Evolutionary conservation across 495 filamentous ascomycete genomes (phyloP), one percentile per base, ranked within the genome.

Genomic region (Penicillium fimorum): DNA sequence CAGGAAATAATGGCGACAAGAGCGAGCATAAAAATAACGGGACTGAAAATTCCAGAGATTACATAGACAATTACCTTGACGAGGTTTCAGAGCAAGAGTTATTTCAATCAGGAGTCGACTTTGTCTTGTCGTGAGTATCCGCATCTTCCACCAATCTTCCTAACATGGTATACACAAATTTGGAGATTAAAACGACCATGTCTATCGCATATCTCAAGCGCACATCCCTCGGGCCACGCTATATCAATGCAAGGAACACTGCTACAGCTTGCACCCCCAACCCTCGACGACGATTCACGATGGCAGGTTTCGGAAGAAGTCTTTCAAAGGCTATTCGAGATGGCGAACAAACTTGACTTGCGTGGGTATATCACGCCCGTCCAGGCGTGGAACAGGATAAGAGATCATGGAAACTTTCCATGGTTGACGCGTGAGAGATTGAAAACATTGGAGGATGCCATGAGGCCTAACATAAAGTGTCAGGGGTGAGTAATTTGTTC

Each of bases 351-450:
- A 9, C 50, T 64, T 15, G 58, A 45, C 1, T 24, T 62, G 15
- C 42, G 62, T 20, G 62, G 62, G 4, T 55, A 57, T 5, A 59
- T 64, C 15, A 64, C 59, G 0, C 62, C 62, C 5, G 59, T 64
- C 10, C 62, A 64, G 29, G 57, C 55, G 17, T 64, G 62, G 62
- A 62, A 62, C 49, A 37, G 55, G 4, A 58, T 64, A 5, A 53
- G 37, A 13, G 15, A 35, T 17, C 57, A 51, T 22, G 18, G 32
- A 5, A 45, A 46, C 5, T 25, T 60, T 18, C 1, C 10, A 1
- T 27, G 44, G 12, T 24, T 63, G 5, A 42, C 48, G 24, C 40
- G 38, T n/a, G 38, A 24, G 3, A 49, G 30, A 3, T 27, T 64
- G 55, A 46, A 50, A 12, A 37, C 1, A 12, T 56, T 64, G 43